phyloP scores from a whole-genome alignment of 371 early-diverging fungal species.

The Apophysomyces variabilis region DNA sequence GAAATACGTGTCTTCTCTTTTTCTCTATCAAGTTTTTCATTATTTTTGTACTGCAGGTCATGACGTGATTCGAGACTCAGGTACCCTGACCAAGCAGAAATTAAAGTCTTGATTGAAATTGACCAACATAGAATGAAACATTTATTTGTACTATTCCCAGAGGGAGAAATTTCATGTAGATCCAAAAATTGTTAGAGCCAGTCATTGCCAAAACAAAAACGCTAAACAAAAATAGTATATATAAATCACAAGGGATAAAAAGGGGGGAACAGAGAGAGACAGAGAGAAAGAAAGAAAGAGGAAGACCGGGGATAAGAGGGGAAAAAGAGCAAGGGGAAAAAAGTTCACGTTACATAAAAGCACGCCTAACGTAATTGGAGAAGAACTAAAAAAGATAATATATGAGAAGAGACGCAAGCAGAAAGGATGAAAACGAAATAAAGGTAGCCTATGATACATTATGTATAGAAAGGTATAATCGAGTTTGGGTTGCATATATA shows the following conservation, averaged over 20 bases:
- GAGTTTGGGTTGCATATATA: slow-evolving; percentile 5
- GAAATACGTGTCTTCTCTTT: not conserved
- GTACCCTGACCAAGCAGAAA: not conserved
- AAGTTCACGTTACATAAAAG: not conserved
- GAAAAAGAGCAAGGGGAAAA: slow-evolving; percentile 5
- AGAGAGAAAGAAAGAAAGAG: slow-evolving; percentile 4
- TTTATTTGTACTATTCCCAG: slow-evolving; percentile 8
- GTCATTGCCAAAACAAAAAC: slow-evolving; percentile 3
- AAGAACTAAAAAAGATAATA: not conserved
- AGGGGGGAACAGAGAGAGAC: not conserved
- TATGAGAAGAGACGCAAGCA: not conserved
- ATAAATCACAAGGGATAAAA: slow-evolving; percentile 2
- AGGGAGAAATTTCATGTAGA: not conserved
- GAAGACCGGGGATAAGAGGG: not conserved
- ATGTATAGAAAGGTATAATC: slow-evolving; percentile 4
- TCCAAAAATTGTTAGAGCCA: slow-evolving; percentile 3
- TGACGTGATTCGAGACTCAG: slow-evolving; percentile 2
- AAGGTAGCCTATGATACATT: slow-evolving; percentile 19
- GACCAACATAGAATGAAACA: not conserved
- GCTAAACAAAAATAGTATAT: not conserved
- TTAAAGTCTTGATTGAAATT: not conserved
- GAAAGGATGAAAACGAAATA: slow-evolving; percentile 1
- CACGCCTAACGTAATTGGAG: not conserved
- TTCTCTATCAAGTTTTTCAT: not conserved
- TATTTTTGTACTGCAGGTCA: not conserved